phyloP scores from a whole-genome alignment of 768 basidiomycete species.

The Cystoderma amianthinum region DNA sequence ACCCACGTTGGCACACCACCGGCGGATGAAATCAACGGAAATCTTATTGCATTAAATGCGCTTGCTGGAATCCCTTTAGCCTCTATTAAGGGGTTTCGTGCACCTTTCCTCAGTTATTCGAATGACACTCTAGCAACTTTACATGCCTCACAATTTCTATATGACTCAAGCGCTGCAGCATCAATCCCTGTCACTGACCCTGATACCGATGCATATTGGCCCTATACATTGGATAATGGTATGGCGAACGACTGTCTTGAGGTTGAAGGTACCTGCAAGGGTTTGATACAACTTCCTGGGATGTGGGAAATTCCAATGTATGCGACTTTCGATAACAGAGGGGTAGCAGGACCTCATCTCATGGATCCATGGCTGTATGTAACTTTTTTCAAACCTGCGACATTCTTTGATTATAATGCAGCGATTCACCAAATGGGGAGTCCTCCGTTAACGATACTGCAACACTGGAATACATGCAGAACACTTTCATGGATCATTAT shows the following conservation, averaged over 20 bases:
- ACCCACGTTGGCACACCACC: constrained; percentile 66
- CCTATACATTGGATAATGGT: constrained; percentile 75
- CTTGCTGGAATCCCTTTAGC: constrained; percentile 69
- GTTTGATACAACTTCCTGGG: constrained; percentile 65
- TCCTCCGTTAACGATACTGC: constrained; percentile 47
- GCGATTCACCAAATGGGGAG: constrained; percentile 49
- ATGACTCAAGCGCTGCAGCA: constrained; percentile 60
- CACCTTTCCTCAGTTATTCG: constrained; percentile 67
- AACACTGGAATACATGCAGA: constrained; percentile 67
- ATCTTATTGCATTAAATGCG: constrained; percentile 72
- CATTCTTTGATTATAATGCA: constrained; percentile 9
- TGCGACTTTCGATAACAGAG: constrained; percentile 62
- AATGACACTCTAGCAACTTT: constrained; percentile 56
- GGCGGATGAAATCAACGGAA: constrained; percentile 65
- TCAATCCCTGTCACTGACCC: constrained; percentile 61
- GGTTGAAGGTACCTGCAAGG: constrained; percentile 51
- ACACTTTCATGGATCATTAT: constrained; percentile 70
- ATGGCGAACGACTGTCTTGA: constrained; percentile 71
- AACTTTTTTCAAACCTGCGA: background rate
- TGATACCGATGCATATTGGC: constrained; percentile 75
- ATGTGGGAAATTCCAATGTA: constrained; percentile 89
- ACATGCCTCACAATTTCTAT: constrained; percentile 51
- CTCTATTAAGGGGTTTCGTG: constrained; percentile 66
- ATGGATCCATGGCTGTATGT: constrained; percentile 83
- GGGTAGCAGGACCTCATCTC: constrained; percentile 56